Evolutionary conservation across 352 stramenopile species (phyloP).

Genomic region (Pythium chondricola): DNA sequence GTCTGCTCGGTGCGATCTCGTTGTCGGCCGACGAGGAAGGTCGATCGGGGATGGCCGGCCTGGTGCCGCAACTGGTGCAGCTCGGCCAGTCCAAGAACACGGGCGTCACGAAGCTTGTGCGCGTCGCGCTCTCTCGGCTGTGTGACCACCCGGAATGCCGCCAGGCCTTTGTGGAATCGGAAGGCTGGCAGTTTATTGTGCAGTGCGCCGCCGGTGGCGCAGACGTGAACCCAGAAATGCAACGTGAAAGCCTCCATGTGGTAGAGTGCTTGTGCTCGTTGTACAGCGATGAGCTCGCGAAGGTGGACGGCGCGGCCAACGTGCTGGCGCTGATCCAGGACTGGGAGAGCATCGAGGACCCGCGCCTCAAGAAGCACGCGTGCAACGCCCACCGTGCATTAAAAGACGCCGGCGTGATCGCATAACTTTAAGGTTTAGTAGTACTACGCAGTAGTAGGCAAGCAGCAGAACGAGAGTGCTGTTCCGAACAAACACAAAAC

Average conservation of each 20-base stretch:
- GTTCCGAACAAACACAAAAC: conserved; percentile 6
- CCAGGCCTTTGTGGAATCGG: conserved; percentile 72
- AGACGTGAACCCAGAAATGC: conserved; percentile 60
- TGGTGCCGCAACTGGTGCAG: conserved; percentile 64
- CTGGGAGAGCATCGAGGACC: conserved; percentile 81
- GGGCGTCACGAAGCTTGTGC: conserved; percentile 56
- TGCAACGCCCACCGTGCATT: conserved; percentile 74
- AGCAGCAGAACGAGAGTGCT: conserved; percentile 6
- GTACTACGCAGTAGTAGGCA: conserved; percentile 13
- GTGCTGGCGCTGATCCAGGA: conserved; percentile 64
- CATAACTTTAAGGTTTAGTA: conserved; percentile 27
- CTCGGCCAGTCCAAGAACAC: conserved; percentile 59
- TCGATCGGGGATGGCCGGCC: conserved; percentile 47
- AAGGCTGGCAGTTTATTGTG: conserved; percentile 82
- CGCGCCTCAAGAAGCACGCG: conserved; percentile 80
- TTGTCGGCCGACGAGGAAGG: conserved; percentile 57
- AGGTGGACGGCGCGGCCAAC: conserved; percentile 44
- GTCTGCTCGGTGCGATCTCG: conserved; percentile 73
- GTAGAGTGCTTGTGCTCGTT: conserved; percentile 79
- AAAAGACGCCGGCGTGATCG: conserved; percentile 70
- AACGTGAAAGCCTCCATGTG: conserved; percentile 82
- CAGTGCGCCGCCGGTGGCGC: conserved; percentile 58
- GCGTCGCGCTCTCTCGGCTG: conserved; percentile 64
- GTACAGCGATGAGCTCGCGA: conserved; percentile 77
- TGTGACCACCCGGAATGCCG: conserved; percentile 83